A percentile compares a stretch with the other conserved stretches of the same genome.
Conservation (phyloP, 345 rosid species). For the Clausena lansium region DNA sequence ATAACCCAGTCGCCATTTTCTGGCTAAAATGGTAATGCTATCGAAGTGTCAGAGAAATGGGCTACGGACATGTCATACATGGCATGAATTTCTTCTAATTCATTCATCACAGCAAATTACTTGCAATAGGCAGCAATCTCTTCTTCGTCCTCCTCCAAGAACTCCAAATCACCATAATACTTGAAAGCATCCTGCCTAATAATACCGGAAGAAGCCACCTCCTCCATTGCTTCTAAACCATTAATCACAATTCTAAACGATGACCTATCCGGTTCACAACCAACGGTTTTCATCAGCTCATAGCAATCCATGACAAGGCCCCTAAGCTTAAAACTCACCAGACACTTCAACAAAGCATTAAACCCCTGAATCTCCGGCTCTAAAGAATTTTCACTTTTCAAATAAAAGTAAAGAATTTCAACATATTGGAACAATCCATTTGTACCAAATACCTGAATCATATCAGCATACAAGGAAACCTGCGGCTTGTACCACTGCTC, state of each 20-base stretch:
- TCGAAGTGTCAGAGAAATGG: neutral
- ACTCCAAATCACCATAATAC: conserved; percentile 58
- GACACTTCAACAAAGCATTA: conserved; percentile 45
- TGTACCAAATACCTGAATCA: conserved; percentile 49
- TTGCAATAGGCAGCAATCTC: conserved; percentile 8
- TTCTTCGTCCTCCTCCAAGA: conserved; percentile 37
- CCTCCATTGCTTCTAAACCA: conserved; percentile 56
- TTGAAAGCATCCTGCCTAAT: conserved; percentile 58
- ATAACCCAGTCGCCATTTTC: neutral
- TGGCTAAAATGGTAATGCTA: neutral
- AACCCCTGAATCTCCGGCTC: conserved; percentile 53
- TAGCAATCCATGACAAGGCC: conserved; percentile 60
- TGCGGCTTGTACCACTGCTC: conserved; percentile 79
- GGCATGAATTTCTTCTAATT: neutral
- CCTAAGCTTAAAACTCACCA: conserved; percentile 38
- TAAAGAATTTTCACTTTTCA: conserved; percentile 49
- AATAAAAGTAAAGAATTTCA: conserved; percentile 32
- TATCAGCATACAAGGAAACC: conserved; percentile 53
- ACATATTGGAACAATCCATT: conserved; percentile 49
- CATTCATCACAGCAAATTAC: neutral
- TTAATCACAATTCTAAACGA: conserved; percentile 51
- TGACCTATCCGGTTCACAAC: conserved; percentile 66
- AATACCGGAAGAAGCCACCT: conserved; percentile 37
- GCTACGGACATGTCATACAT: neutral
- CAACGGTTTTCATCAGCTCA: conserved; percentile 51